Conservation (phyloP, 2,329 filamentous ascomycete genomes). For the Trichoderma simmonsii region DNA sequence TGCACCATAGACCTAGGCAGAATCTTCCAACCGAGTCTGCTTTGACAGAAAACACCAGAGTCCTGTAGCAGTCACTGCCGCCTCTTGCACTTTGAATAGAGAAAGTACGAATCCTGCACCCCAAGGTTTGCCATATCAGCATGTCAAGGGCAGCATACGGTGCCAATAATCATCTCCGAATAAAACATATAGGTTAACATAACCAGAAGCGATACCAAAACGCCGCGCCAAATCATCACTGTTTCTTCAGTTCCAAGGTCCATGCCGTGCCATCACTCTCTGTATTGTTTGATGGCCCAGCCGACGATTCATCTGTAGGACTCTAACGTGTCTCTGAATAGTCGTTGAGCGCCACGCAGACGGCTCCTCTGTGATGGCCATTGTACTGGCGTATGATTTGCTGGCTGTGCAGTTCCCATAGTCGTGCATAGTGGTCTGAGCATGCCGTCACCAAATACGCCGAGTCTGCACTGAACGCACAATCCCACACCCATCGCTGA, state of each 20-base stretch:
- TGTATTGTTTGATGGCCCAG: neutral
- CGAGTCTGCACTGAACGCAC: slow-evolving; percentile 88
- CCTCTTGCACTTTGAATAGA: neutral
- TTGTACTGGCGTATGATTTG: slow-evolving; percentile 94
- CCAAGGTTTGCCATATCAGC: neutral
- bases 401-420: slow-evolving; percentile 86
- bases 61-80: neutral
- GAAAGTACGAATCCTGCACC: neutral
- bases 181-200: neutral
- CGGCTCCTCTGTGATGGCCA: slow-evolving; percentile 85
- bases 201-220: neutral
- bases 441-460: slow-evolving; percentile 92
- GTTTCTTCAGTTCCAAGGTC: neutral
- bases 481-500: slow-evolving; percentile 97
- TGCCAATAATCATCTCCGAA: neutral
- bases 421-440: slow-evolving; percentile 85
- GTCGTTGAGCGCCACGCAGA: slow-evolving; percentile 91
- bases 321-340: slow-evolving; percentile 57
- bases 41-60: neutral
- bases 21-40: neutral
- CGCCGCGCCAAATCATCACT: neutral
- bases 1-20: neutral
- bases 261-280: neutral
- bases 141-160: neutral
- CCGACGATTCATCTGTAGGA: neutral